Percentiles rank a stretch among this genome's conserved stretches.
Evolutionary conservation across 768 basidiomycete species (phyloP).

Genomic region (Boletus barrowsii): DNA sequence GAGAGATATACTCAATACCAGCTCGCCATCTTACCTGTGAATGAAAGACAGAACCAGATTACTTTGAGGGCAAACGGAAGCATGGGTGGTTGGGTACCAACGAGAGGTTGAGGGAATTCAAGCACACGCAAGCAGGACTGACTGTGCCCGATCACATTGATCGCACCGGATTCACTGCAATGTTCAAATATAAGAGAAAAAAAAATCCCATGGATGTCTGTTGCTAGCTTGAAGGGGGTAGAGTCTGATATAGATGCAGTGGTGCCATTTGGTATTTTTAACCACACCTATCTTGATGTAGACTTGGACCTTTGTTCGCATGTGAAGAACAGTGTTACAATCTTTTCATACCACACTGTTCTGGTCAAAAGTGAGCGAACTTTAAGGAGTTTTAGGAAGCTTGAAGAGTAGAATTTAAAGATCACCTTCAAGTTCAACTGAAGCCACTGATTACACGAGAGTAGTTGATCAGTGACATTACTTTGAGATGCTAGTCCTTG

Average conservation of each 20-base stretch:
- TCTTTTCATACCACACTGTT: too few species aligned
- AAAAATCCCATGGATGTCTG: neutral
- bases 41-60: slow-evolving; percentile 56
- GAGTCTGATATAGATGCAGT: neutral
- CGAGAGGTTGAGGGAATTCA: neutral
- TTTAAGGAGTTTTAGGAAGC: too few species aligned
- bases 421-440: too few species aligned
- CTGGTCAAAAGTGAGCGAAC: too few species aligned
- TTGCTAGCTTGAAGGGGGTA: neutral
- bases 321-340: neutral
- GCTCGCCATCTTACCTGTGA: slow-evolving; percentile 42
- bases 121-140: neutral
- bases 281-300: neutral
- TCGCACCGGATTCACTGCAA: neutral
- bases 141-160: neutral
- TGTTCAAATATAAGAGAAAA: neutral
- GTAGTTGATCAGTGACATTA: too few species aligned
- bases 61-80: slow-evolving; percentile 54
- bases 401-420: too few species aligned
- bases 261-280: neutral
- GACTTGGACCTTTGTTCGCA: too few species aligned
- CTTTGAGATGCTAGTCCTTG: too few species aligned
- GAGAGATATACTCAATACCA: neutral
- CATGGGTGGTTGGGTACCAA: slow-evolving; percentile 34
- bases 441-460: too few species aligned